Conservation (phyloP, 192 early-diverging fungal species). For the Spizellomyces sp. region DNA sequence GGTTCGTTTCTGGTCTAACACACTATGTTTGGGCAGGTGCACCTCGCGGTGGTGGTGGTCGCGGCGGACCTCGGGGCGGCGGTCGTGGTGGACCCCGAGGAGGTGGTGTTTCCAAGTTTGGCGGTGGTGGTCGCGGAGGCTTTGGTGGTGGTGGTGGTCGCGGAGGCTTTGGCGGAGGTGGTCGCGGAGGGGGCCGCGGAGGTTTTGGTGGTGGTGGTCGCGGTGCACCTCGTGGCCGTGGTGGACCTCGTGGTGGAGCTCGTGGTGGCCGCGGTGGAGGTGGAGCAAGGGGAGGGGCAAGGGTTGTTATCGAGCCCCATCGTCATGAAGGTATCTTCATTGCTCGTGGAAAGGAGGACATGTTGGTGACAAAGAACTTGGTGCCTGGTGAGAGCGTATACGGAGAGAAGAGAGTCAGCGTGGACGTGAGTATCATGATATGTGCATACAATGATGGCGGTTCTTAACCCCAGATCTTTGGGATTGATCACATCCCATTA, state of each 20-base stretch:
- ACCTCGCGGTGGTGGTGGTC: neutral
- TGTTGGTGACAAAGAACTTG: slow-evolving; percentile 97
- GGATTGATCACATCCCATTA: slow-evolving; percentile 15
- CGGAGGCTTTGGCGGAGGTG: slow-evolving; percentile 38
- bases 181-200: slow-evolving; percentile 44
- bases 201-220: slow-evolving; percentile 54
- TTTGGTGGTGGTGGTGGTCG: slow-evolving; percentile 34
- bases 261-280: slow-evolving; percentile 64
- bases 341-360: slow-evolving; percentile 98
- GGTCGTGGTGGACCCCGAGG: slow-evolving; percentile 25
- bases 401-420: slow-evolving; percentile 96
- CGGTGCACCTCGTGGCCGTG: slow-evolving; percentile 50
- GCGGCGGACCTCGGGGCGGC: slow-evolving; percentile 23
- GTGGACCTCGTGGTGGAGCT: slow-evolving; percentile 58
- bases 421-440: slow-evolving; percentile 73
- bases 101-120: neutral
- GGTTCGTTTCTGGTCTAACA: too few relatives aligned
- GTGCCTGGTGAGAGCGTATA: slow-evolving; percentile 97
- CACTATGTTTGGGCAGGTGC: too few relatives aligned
- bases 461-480: slow-evolving; percentile 11
- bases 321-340: slow-evolving; percentile 95
- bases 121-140: slow-evolving; percentile 23
- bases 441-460: neutral
- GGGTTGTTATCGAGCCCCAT: slow-evolving; percentile 96
- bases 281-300: slow-evolving; percentile 78